These are phyloP conservation scores for Clathrospora elynae DNA, from an alignment of 2,329 filamentous ascomycete genomes.

Conservation along the genomic window DNA sequence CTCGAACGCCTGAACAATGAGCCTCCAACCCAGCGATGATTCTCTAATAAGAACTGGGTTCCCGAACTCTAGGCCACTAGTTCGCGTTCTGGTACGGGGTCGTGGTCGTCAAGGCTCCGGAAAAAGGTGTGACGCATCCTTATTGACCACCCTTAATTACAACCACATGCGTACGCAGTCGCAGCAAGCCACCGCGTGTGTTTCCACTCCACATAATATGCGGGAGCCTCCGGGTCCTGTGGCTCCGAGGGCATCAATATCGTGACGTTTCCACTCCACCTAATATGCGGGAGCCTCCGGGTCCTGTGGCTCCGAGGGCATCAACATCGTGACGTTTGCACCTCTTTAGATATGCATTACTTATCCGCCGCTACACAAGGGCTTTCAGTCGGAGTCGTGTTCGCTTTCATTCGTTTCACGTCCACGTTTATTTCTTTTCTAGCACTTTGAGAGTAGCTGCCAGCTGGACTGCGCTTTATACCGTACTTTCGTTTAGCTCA, in stretches of 20 bases:
- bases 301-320: constrained; percentile 13
- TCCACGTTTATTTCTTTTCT: constrained; percentile 15
- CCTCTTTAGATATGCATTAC: constrained; percentile 11
- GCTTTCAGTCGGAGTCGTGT: constrained; percentile 16
- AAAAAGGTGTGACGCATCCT: constrained; percentile 1
- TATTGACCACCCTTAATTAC: constrained; percentile 9
- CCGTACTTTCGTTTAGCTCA: constrained; percentile 12
- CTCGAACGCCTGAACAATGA: constrained; percentile 8
- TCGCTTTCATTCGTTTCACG: constrained; percentile 14
- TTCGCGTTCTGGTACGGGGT: constrained; percentile 1
- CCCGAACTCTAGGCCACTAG: background rate
- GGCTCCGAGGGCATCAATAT: constrained; percentile 10
- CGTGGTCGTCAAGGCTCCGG: background rate
- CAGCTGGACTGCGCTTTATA: constrained; percentile 32
- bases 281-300: constrained; percentile 11
- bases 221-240: constrained; percentile 13
- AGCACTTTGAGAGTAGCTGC: constrained; percentile 37
- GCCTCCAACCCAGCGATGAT: constrained; percentile 3
- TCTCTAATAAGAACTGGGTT: background rate
- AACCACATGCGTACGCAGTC: constrained; percentile 8
- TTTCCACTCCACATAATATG: constrained; percentile 11
- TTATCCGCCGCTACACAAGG: constrained; percentile 1
- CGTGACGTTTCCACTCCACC: constrained; percentile 12
- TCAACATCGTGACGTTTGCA: constrained; percentile 2
- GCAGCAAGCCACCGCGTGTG: constrained; percentile 15